phyloP scores from a whole-genome alignment of 441 rosid genomes.

The Metrosideros polymorpha region DNA sequence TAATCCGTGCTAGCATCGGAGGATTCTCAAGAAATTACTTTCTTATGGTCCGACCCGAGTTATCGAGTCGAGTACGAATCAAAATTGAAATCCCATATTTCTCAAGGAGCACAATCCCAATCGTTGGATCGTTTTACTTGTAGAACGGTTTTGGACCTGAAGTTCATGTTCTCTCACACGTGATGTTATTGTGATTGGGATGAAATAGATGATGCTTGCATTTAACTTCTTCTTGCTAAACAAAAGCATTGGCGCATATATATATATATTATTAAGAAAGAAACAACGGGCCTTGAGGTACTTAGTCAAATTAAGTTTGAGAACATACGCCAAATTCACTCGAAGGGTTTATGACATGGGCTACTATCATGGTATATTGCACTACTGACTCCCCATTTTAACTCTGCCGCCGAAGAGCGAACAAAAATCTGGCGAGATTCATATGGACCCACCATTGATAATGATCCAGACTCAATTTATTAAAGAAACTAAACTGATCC shows the following conservation, averaged over 20 bases:
- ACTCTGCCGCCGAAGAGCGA: not conserved
- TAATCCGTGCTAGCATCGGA: not conserved
- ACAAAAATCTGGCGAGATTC: not conserved
- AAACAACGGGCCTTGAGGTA: not conserved
- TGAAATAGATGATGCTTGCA: not conserved
- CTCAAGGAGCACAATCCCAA: not conserved
- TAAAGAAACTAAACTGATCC: not conserved
- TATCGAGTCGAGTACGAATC: not conserved
- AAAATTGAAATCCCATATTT: not conserved
- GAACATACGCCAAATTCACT: not conserved
- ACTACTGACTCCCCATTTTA: not conserved
- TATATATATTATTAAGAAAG: not conserved
- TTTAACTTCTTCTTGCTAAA: not conserved
- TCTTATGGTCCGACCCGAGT: not conserved
- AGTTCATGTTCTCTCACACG: not conserved
- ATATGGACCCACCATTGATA: not conserved
- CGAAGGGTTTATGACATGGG: not conserved
- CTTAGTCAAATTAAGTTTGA: not conserved
- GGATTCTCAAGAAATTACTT: not conserved
- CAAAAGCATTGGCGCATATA: not conserved
- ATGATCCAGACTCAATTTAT: not conserved
- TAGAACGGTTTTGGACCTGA: not conserved
- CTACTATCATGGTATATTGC: not conserved
- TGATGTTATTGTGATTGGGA: not conserved
- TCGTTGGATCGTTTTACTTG: not conserved